Conservation (phyloP, 768 basidiomycete genomes). For the Symmetrospora coprosmae region DNA sequence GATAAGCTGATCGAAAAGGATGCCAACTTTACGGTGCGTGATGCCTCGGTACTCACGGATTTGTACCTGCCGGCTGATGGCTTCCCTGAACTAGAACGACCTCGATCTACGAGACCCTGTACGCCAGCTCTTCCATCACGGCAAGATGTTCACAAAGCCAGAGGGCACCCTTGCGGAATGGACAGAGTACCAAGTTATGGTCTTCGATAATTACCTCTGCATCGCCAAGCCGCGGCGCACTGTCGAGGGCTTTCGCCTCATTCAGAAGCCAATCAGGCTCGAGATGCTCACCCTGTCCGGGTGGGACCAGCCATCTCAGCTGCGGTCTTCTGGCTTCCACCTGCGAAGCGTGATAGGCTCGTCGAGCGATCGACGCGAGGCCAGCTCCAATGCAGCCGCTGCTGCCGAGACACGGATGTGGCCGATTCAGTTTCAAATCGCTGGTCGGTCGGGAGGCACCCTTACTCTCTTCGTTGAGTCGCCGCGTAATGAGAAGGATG, state of each 20-base stretch:
- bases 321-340: conserved; percentile 50
- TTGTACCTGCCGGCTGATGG: not conserved
- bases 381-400: not conserved
- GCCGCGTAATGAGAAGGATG: conserved; percentile 30
- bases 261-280: conserved; percentile 67
- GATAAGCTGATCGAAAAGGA: not conserved
- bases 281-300: conserved; percentile 48
- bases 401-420: conserved; percentile 44
- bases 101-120: conserved; percentile 77
- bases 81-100: conserved; percentile 40
- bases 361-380: not conserved
- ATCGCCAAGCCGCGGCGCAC: conserved; percentile 18
- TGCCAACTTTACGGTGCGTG: not conserved
- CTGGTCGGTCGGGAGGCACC: conserved; percentile 69
- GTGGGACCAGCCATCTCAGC: conserved; percentile 24
- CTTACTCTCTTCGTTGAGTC: conserved; percentile 80
- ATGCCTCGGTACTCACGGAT: not conserved
- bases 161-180: conserved; percentile 69
- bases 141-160: conserved; percentile 69
- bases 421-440: conserved; percentile 78
- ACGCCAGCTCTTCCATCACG: conserved; percentile 67
- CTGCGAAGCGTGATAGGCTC: not conserved
- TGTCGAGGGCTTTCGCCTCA: not conserved
- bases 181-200: conserved; percentile 73
- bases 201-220: conserved; percentile 91